phyloP scores from a whole-genome alignment of 352 stramenopile genomes.

The Pythium utonaiense region DNA sequence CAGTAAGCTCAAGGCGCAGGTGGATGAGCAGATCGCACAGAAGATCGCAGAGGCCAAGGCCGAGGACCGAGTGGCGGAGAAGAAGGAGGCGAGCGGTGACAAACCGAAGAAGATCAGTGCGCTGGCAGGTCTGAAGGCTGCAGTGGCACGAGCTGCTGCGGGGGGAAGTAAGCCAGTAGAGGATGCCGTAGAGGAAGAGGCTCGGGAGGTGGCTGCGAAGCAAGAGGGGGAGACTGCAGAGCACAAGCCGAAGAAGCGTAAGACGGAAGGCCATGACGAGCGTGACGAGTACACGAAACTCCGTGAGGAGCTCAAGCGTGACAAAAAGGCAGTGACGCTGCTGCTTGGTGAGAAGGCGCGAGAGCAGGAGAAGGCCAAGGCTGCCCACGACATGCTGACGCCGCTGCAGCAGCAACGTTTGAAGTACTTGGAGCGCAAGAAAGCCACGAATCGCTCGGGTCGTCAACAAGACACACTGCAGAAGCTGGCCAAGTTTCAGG shows the following conservation, averaged over 20 bases:
- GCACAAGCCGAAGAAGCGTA: conserved; percentile 31
- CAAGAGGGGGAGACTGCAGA: conserved; percentile 7
- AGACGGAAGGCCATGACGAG: conserved; percentile 18
- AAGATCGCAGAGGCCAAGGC: conserved; percentile 38
- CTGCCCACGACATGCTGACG: conserved; percentile 69
- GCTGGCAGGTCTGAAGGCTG: conserved; percentile 38
- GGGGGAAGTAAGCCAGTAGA: conserved; percentile 1
- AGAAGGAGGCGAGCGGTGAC: conserved; percentile 11
- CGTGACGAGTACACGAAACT: conserved; percentile 66
- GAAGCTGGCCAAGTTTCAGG: conserved; percentile 64
- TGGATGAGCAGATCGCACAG: conserved; percentile 52
- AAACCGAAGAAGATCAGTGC: conserved; percentile 38
- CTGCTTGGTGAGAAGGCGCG: conserved; percentile 58
- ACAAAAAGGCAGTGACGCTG: conserved; percentile 54
- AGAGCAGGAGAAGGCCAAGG: conserved; percentile 47
- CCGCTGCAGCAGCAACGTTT: conserved; percentile 70
- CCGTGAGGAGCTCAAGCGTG: conserved; percentile 60
- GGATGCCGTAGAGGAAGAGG: not conserved
- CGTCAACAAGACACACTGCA: conserved; percentile 69
- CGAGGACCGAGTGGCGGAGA: not conserved
- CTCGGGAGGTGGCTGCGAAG: not conserved
- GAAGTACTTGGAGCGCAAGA: conserved; percentile 70
- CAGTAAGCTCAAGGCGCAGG: conserved; percentile 54
- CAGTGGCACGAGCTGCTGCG: conserved; percentile 33
- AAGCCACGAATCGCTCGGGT: conserved; percentile 39